Percentiles rank a stretch among this genome's conserved stretches.
phyloP scores from a whole-genome alignment of 371 early-diverging fungal genomes.

The Apophysomyces ossiformis region DNA sequence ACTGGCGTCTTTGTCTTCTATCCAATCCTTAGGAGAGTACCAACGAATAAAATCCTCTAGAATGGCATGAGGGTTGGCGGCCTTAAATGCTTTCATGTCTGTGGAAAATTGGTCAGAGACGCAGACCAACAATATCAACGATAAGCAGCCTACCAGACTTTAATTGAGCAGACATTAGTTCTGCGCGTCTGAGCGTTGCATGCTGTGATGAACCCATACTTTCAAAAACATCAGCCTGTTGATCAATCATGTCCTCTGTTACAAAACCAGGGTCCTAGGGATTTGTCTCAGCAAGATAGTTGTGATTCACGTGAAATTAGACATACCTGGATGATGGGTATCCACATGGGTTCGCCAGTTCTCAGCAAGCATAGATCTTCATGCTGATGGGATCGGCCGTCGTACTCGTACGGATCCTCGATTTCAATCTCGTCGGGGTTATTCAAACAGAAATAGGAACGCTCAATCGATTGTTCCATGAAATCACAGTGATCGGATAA shows the following conservation, averaged over 20 bases:
- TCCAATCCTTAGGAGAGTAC: slow-evolving; percentile 94
- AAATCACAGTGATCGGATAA: slow-evolving; percentile 31
- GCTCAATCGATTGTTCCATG: slow-evolving; percentile 11
- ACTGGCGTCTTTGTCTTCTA: slow-evolving; percentile 48
- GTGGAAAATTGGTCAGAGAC: neutral
- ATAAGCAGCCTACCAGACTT: slow-evolving; percentile 57
- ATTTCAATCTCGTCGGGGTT: slow-evolving; percentile 25
- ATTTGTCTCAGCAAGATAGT: neutral
- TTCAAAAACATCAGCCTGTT: slow-evolving; percentile 80
- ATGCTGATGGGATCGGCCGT: slow-evolving; percentile 38
- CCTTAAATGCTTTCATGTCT: slow-evolving; percentile 87
- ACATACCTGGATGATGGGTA: slow-evolving; percentile 72
- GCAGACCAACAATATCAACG: slow-evolving; percentile 1
- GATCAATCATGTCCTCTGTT: slow-evolving; percentile 90
- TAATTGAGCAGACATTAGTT: slow-evolving; percentile 81
- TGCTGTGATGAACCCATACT: slow-evolving; percentile 74
- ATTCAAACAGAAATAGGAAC: too few species aligned
- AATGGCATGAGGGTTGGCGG: slow-evolving; percentile 80
- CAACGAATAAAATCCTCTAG: slow-evolving; percentile 94
- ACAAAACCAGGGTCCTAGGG: slow-evolving; percentile 74
- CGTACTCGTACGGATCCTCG: slow-evolving; percentile 33
- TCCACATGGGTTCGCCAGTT: slow-evolving; percentile 66
- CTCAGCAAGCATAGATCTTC: slow-evolving; percentile 40
- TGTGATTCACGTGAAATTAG: neutral
- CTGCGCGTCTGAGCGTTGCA: slow-evolving; percentile 76